Base-by-base conservation (phyloP, 345 rosid genomes). In the Gossypium ekmanianum region DNA sequence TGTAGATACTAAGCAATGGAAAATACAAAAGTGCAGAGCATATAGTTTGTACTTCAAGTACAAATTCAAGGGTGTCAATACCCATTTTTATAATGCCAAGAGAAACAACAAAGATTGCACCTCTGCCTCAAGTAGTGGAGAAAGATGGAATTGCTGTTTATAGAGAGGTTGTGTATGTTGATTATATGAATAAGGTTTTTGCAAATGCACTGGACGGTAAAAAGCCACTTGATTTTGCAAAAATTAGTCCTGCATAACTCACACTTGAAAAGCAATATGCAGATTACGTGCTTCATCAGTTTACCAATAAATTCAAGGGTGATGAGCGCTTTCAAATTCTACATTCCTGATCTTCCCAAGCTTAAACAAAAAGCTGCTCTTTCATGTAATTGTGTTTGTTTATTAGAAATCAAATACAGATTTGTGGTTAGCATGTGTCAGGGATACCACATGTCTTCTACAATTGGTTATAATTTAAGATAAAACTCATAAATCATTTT, bases 11-110 rank as follows among this genome's bases (percentile, higher is more conserved):
- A 18, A 89, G 91, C 82, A 87, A 87, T 75, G 91, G 89, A 34
- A 84, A 74, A 63, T 89, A 87, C 76, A 84, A 75, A 79, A 89
- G 93, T 71, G 88, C 89, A 2, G 89, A 87, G 29, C 93, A 86
- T 51, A 79, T 88, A 75, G 89, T 87, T 14, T 73, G 85, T 7
- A 79, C 93, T 13, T 80, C 89, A 61, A 83, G 79, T 73, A 71
- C 72, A 2, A 44, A 79, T 17, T 77, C 91, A 13, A 79, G 93
- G 80, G 88, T 89, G 57, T 87, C 93, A 2, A 70, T 89, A 57
- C 93, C 93, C 3, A 76, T 89, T 66, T 87, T 87, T 66, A 72
- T 84, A 18, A 75, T 79, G 47, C 91, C 93, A 20, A 79, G 71
- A 4, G 82, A 83, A 0, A 71, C 83, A 0, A 79, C 73, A 61